phyloP scores from a whole-genome alignment of 768 basidiomycete genomes.

The Heimioporus sp. region DNA sequence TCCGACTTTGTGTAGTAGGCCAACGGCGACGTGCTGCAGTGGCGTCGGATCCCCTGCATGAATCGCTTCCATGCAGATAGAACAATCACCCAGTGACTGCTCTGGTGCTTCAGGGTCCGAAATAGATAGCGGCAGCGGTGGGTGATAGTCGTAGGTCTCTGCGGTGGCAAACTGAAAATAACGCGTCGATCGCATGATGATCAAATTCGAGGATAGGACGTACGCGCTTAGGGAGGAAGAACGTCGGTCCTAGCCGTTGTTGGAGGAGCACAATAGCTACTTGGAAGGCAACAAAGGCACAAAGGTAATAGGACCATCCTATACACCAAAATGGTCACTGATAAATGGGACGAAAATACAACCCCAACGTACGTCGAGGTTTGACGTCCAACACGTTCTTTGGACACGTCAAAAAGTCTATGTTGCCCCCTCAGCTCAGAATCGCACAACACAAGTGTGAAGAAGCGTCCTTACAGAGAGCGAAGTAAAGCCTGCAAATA shows the following conservation, averaged over 20 bases:
- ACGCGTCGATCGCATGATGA: not conserved
- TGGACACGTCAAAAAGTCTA: constrained; percentile 83
- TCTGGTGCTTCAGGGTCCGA: constrained; percentile 75
- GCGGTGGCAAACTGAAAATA: constrained; percentile 50
- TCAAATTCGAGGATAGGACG: constrained; percentile 18
- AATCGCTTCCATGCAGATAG: constrained; percentile 93
- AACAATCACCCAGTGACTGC: constrained; percentile 79
- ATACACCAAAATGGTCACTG: constrained; percentile 3
- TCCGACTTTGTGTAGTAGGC: constrained; percentile 36
- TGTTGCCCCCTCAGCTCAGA: not conserved
- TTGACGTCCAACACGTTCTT: constrained; percentile 84
- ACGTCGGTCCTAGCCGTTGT: constrained; percentile 72
- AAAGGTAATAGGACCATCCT: constrained; percentile 69
- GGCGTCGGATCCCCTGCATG: constrained; percentile 44
- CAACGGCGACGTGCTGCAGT: constrained; percentile 33
- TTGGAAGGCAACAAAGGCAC: constrained; percentile 61
- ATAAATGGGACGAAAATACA: not conserved
- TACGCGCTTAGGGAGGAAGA: constrained; percentile 77
- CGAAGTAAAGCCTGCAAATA: constrained; percentile 63
- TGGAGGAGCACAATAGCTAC: constrained; percentile 65
- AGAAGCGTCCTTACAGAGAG: constrained; percentile 59
- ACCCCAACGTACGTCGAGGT: constrained; percentile 54
- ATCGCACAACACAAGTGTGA: not conserved
- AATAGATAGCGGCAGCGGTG: constrained; percentile 53
- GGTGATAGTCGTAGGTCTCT: constrained; percentile 84